Evolutionary conservation across 2,329 filamentous ascomycete genomes (phyloP).

Genomic region (Cephalotrichum gorgonifer): DNA sequence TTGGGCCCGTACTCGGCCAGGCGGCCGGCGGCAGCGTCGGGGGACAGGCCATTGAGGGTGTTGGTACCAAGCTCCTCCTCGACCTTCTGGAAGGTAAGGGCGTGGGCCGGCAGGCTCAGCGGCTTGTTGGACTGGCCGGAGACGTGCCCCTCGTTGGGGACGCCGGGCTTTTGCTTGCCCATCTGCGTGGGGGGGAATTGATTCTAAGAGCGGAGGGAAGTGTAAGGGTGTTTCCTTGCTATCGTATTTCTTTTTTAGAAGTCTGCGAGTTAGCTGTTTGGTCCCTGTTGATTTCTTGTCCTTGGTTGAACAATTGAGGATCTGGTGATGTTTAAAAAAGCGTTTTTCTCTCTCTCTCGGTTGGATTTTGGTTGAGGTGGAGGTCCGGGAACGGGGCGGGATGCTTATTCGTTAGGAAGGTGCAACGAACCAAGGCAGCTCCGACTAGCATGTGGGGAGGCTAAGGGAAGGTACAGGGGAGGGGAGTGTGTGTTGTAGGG

Average conservation of each 20-base stretch:
- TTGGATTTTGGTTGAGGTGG: no score
- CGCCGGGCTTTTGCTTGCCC: conserved; percentile 1
- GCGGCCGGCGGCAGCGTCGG: conserved; percentile 37
- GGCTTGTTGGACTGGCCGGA: conserved; percentile 22
- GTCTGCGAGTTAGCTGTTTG: background rate
- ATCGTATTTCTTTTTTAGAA: background rate
- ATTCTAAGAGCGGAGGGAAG: background rate
- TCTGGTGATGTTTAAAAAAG: background rate
- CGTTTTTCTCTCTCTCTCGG: no score
- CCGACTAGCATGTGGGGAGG: no score
- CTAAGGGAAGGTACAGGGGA: no score
- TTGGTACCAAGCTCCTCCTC: conserved; percentile 42
- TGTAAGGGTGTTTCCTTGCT: background rate
- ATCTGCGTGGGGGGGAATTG: background rate
- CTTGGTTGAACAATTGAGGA: no score
- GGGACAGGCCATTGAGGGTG: conserved; percentile 40
- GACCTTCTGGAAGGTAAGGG: conserved; percentile 36
- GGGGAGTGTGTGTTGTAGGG: no score
- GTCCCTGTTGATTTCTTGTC: background rate
- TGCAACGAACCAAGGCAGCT: no score
- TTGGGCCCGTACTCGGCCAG: conserved; percentile 47
- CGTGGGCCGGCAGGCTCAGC: conserved; percentile 47
- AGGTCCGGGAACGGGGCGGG: no score
- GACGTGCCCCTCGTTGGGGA: conserved; percentile 12
- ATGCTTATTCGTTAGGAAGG: no score